These are phyloP conservation scores for Galerina marginata DNA, from an alignment of 768 basidiomycete genomes.

Conservation along the genomic window DNA sequence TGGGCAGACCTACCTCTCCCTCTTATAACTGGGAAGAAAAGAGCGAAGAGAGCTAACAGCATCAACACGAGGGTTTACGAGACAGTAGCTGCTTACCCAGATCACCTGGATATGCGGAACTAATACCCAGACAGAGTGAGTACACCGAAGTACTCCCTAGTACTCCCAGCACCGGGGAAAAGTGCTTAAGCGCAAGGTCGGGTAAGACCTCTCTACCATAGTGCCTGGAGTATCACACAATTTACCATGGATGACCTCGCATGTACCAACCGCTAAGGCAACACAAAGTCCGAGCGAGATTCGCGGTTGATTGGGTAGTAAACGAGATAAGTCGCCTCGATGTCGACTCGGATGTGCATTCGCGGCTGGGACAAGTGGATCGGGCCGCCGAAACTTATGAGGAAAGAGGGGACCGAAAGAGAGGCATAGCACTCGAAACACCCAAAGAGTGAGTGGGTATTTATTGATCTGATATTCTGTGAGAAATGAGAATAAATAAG, in stretches of 20 bases:
- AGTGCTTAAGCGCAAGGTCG: not conserved
- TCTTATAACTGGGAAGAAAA: conserved; percentile 8
- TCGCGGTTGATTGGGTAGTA: not conserved
- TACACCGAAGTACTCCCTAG: not conserved
- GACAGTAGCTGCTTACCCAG: not conserved
- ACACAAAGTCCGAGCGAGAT: not conserved
- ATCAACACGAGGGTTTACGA: conserved; percentile 6
- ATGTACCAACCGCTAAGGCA: not conserved
- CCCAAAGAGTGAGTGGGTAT: not conserved
- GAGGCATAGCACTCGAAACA: conserved; percentile 3
- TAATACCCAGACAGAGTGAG: not conserved
- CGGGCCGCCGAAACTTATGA: conserved; percentile 11
- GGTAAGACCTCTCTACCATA: not conserved
- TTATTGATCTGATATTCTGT: conserved; percentile 16
- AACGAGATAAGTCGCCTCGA: not conserved
- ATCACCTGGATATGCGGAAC: not conserved
- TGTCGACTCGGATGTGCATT: not conserved
- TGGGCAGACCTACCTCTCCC: not conserved
- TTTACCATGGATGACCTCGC: too few species aligned
- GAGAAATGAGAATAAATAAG: conserved; percentile 7
- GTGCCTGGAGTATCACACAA: too few species aligned
- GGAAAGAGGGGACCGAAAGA: conserved; percentile 20
- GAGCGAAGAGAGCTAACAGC: conserved; percentile 4
- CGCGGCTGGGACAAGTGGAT: not conserved
- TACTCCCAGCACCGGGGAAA: not conserved